Percentiles rank a stretch among this genome's conserved stretches.
Conservation (phyloP, 2,329 filamentous ascomycete species). For the Neonectria magnoliae region DNA sequence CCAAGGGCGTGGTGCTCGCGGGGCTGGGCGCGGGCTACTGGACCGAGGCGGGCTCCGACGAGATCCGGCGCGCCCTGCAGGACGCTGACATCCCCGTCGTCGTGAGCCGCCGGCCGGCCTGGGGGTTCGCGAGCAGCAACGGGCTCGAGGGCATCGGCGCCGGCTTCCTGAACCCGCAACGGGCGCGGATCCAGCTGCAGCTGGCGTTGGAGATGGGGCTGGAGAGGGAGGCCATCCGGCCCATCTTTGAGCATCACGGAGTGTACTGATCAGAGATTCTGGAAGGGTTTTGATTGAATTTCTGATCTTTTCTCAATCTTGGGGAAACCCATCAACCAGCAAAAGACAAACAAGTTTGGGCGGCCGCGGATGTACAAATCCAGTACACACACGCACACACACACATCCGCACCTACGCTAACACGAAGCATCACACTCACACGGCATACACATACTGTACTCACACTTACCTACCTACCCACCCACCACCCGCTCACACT, state of each 20-base stretch:
- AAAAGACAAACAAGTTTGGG: background rate
- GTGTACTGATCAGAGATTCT: conserved; percentile 32
- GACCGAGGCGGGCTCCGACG: conserved; percentile 50
- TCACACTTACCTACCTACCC: background rate
- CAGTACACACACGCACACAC: background rate
- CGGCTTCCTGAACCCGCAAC: conserved; percentile 65
- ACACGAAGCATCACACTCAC: conserved; percentile 4
- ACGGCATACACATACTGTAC: background rate
- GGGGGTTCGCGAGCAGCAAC: conserved; percentile 60
- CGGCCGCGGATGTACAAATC: background rate
- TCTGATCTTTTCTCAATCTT: too few species aligned
- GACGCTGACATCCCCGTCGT: conserved; percentile 60
- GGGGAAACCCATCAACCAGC: too few species aligned
- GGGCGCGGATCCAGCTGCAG: conserved; percentile 63
- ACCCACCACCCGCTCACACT: conserved; percentile 1
- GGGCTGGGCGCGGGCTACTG: conserved; percentile 65
- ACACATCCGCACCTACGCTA: background rate
- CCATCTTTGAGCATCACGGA: conserved; percentile 43
- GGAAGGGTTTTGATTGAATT: background rate
- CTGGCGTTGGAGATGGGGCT: conserved; percentile 48
- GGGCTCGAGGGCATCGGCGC: conserved; percentile 51
- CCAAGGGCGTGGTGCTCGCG: conserved; percentile 64
- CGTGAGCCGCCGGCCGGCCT: conserved; percentile 60
- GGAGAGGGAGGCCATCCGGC: conserved; percentile 40
- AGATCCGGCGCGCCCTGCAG: conserved; percentile 55